Percentiles rank a stretch among this genome's conserved stretches.
Conservation (phyloP, 2,329 filamentous ascomycete genomes). For the Fusarium xylarioides region DNA sequence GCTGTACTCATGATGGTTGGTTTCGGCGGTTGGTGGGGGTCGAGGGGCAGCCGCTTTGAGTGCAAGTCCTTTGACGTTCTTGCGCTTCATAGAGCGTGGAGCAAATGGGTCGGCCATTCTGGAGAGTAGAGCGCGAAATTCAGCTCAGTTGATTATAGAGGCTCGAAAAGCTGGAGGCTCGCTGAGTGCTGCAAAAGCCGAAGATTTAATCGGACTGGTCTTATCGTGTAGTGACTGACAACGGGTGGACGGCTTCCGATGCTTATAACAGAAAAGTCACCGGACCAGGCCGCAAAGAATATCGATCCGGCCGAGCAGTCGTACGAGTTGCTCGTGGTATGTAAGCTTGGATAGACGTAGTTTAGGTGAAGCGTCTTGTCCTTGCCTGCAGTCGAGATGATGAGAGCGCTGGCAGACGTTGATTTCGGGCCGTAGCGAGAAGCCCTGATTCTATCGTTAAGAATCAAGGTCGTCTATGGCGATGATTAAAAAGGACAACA, state of each 20-base stretch:
- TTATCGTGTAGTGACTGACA: conserved; percentile 25
- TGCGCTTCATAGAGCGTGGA: conserved; percentile 92
- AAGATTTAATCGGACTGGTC: conserved; percentile 20
- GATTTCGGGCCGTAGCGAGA: conserved; percentile 13
- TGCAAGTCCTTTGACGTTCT: conserved; percentile 97
- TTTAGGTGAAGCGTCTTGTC: conserved; percentile 7
- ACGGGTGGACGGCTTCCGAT: conserved; percentile 3
- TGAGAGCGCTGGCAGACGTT: background rate
- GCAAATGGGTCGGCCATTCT: conserved; percentile 71
- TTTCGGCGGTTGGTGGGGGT: conserved; percentile 75
- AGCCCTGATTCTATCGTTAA: background rate
- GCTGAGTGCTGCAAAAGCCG: conserved; percentile 15
- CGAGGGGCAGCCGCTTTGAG: conserved; percentile 82
- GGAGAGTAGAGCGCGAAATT: conserved; percentile 18
- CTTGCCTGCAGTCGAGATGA: conserved; percentile 10
- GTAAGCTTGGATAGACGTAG: conserved; percentile 1
- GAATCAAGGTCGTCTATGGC: background rate
- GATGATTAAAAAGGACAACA: conserved; percentile 13
- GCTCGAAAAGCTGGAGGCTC: background rate
- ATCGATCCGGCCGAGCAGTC: conserved; percentile 10
- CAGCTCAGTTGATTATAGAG: conserved; percentile 3
- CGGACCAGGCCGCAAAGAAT: conserved; percentile 6
- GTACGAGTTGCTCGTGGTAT: conserved; percentile 19
- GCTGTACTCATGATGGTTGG: conserved; percentile 69
- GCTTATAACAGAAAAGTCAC: background rate